Base-by-base conservation (phyloP, 352 stramenopile species). In the Phytophthora litchii region DNA sequence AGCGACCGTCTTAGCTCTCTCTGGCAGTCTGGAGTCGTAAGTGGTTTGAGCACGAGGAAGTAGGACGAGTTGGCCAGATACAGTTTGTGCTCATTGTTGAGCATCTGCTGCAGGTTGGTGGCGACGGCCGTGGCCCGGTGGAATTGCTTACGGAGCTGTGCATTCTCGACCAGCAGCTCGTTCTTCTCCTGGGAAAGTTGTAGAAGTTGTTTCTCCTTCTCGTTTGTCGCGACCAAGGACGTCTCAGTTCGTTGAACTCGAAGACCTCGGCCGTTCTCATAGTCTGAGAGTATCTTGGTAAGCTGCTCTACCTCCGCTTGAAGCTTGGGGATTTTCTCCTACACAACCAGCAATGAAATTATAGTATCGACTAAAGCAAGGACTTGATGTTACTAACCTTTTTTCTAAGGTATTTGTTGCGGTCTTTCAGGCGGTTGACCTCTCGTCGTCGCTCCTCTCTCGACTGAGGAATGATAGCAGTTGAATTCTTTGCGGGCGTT, bases 61-160 rank as follows among this genome's bases (percentile, higher is more conserved):
- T 68, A 64, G 2, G 60, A 64, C 41, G 60, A 67, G 35, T 70
- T 59, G 21, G 55, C 60, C 3, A 67, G 36, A 42, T 74, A 71
- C 14, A 74, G 35, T 32, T 71, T 67, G 55, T 74, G 61, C 42
- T 74, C 66, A 35, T 54, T 66, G 27, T 62, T 64, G 42, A 74
- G 61, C 38, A 74, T 64, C 17, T 68, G 54, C 37, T 60, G 38
- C 10, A 74, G 25, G 10, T 54, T 66, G 35, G 60, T 43, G 3
- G 42, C 40, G 5, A 60, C 31, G 13, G 48, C 55, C 0, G 41
- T 54, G 40, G 50, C 32, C n/a, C 52, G 27, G 13, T 64, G 66
- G 51, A 71, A 74, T 9, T 63, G 51, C 17, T 60, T 59, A 20
- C 61, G 66, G 0, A 74, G 60, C 32, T 67, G 66, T 0, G 52